Evolutionary conservation across 2,329 filamentous ascomycete genomes (phyloP), one percentile per base, ranked within the genome.

Genomic region (Neurospora crassa): DNA sequence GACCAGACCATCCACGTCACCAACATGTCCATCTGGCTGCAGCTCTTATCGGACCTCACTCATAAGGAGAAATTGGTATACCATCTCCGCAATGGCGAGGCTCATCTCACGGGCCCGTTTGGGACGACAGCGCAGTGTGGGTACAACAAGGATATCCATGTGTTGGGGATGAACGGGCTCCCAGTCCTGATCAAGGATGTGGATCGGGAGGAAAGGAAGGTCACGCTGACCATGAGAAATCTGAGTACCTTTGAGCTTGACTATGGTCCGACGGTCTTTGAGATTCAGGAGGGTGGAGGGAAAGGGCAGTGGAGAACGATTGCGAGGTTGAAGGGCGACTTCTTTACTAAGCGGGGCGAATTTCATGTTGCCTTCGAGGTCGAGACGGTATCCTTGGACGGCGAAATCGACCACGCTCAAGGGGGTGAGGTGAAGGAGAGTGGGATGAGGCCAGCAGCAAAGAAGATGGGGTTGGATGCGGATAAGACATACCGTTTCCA

Each of bases 211-310:
- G 34, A 18, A 37, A 29, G 53, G 7, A 63, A 63, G 24, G 29
- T 34, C 14, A 72, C 71, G 14, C 72, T 81, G 67, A 74, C 70
- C 68, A 71, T 80, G 43, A 69, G 71, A 20, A 81, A 79, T 72
- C 74, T 75, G 12, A 79, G 79, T 20, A 75, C 77, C 4, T 74
- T 80, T 41, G 79, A 80, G 71, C 76, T 82, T 6, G 76, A 79
- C 40, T 75, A 78, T 69, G 79, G 78, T 2, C 53, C 70, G 18
- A 78, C 78, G 69, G 70, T 74, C 20, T 81, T 81, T 40, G 78
- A 80, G 71, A 73, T 82, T 34, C 74, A 76, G 47, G 78, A 77
- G 45, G 72, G 74, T 34, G 72, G 74, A 24, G 75, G 75, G n/a
- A 29, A 63, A 63, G 53, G 29, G 16, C 53, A 63, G 24, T 34